Evolutionary conservation across 345 rosid genomes (phyloP), one percentile per base, ranked within the genome.

Genomic region (Euphorbia pulcherrima): DNA sequence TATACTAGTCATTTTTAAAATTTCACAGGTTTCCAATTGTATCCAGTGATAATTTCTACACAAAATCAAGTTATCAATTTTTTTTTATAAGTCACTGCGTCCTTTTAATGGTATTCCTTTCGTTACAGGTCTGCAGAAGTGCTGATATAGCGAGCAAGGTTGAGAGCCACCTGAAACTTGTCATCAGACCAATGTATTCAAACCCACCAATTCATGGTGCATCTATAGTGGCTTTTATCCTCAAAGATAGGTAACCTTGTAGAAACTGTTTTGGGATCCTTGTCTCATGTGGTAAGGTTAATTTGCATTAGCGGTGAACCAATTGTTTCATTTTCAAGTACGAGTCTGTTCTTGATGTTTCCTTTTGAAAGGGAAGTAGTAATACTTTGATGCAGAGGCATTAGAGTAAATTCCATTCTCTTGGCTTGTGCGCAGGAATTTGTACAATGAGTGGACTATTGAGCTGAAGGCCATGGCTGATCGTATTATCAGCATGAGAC

Each of bases 201-300:
- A 84, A 76, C 39, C 88, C 88, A 1, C 88, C 85, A 39, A 79
- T 81, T 64, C 88, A 84, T 54, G 88, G 88, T 61, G 85, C 88
- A 50, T 68, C 85, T 11, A 79, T 84, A 66, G 85, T 77, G 50
- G 78, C 85, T 74, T 35, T 68, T 46, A 82, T 84, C 66, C 62
- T 84, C 17, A 79, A 72, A 68, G 72, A 79, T 68, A 74, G 85
- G 88, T 81, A 73, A 73, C 16, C 16, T 33, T 10, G 17, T 21
- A 24, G n/a, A 64, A 53, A 50, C 23, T 48, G 21, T 35, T 17
- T 10, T 8, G 23, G 33, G 2, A 21, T 10, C 48, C 51, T 26
- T 21, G 29, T 66, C 44, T 17, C 18, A 23, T 64, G 20, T 60
- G 41, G 40, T 21, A 52, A 61, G 54, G 28, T 28, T 47, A 47